These are phyloP conservation scores for Inosperma sp. DNA, from an alignment of 768 basidiomycete species.

Conservation along the genomic window DNA sequence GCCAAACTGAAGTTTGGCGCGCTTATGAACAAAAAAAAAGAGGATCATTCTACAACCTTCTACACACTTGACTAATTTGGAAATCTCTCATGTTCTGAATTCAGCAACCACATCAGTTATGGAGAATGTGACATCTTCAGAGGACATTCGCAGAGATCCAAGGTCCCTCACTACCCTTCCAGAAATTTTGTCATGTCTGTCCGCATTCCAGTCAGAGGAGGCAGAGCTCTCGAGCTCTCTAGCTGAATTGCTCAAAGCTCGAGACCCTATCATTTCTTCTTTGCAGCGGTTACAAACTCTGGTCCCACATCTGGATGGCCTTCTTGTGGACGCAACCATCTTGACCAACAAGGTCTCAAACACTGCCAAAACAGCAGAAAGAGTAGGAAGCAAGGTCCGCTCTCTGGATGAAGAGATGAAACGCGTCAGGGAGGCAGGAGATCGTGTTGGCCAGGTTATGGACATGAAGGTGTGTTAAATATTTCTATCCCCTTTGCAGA, in stretches of 20 bases:
- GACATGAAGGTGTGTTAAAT: slow-evolving; percentile 76
- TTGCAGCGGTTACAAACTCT: slow-evolving; percentile 59
- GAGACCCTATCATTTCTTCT: slow-evolving; percentile 59
- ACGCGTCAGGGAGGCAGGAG: slow-evolving; percentile 83
- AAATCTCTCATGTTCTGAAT: too few relatives aligned
- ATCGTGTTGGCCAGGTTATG: slow-evolving; percentile 88
- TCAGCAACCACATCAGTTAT: background rate
- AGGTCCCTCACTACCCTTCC: slow-evolving; percentile 54
- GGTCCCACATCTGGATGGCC: slow-evolving; percentile 55
- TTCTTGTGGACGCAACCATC: slow-evolving; percentile 50
- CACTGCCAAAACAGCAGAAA: slow-evolving; percentile 77
- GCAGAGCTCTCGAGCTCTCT: slow-evolving; percentile 70
- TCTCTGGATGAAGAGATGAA: slow-evolving; percentile 91
- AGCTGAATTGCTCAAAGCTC: slow-evolving; percentile 61
- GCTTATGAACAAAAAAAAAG: slow-evolving; percentile 4
- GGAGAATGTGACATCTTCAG: background rate
- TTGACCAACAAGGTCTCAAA: slow-evolving; percentile 35
- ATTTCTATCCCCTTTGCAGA: background rate
- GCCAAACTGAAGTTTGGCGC: background rate
- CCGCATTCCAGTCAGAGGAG: slow-evolving; percentile 72
- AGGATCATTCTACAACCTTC: slow-evolving; percentile 13
- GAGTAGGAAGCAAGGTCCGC: slow-evolving; percentile 89
- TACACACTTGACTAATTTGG: slow-evolving; percentile 11
- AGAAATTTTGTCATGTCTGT: slow-evolving; percentile 71
- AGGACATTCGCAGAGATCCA: slow-evolving; percentile 29